Conservation (phyloP, 2,329 filamentous ascomycete species). For the Apiospora koreana region DNA sequence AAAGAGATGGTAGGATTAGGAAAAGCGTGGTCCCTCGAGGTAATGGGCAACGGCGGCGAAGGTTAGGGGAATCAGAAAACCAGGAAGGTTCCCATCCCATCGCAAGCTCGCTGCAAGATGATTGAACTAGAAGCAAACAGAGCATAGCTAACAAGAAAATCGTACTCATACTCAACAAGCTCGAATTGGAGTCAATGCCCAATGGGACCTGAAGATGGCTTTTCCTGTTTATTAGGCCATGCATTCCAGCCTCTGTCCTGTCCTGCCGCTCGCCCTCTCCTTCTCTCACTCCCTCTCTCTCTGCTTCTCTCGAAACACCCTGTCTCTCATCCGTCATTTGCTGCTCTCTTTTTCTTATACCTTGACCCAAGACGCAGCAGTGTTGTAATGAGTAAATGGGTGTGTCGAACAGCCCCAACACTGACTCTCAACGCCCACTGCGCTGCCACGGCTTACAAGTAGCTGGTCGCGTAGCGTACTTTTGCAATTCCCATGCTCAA, state of each 20-base stretch:
- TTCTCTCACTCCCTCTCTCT: neutral
- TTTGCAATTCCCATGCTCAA: slow-evolving; percentile 12
- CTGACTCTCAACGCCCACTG: neutral
- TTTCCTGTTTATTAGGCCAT: neutral
- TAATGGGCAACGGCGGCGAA: slow-evolving; percentile 1
- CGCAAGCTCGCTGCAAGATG: neutral
- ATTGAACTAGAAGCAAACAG: slow-evolving; percentile 4
- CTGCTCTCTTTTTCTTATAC: neutral
- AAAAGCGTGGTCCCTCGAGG: neutral
- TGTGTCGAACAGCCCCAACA: neutral
- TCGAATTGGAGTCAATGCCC: slow-evolving; percentile 6
- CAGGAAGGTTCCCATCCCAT: slow-evolving; percentile 4
- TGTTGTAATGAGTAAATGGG: neutral
- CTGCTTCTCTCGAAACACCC: neutral
- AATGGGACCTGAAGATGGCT: neutral
- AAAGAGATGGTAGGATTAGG: neutral
- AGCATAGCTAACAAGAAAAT: neutral
- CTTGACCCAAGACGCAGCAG: neutral
- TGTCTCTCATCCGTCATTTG: neutral
- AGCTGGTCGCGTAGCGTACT: slow-evolving; percentile 5
- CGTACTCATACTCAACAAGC: neutral
- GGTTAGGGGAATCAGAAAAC: neutral
- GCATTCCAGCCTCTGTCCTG: neutral
- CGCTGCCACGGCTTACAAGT: neutral
- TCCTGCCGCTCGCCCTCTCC: neutral